Percentiles rank a stretch among this genome's conserved stretches.
Conservation (phyloP, 108 stramenopile genomes). For the Parmales sp. region DNA sequence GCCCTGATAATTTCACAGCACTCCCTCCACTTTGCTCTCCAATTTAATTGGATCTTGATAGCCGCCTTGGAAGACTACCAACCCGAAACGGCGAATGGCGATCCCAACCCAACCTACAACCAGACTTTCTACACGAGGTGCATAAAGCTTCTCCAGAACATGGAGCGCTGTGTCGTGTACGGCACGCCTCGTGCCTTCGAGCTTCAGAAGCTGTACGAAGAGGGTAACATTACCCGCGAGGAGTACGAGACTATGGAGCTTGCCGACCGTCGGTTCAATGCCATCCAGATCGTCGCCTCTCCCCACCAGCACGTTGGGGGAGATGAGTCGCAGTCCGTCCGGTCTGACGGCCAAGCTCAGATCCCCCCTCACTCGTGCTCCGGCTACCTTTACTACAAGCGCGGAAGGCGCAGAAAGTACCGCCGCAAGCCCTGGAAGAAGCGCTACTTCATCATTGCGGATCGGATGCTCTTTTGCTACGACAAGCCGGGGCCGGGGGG, state of each 20-base stretch:
- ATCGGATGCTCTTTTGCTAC: constrained; percentile 89
- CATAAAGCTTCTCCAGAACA: constrained; percentile 77
- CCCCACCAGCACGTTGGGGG: constrained; percentile 31
- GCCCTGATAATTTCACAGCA: constrained; percentile 90
- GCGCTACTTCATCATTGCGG: constrained; percentile 83
- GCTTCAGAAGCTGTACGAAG: constrained; percentile 76
- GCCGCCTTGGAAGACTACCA: constrained; percentile 97
- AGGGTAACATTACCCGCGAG: constrained; percentile 67
- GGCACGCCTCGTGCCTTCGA: constrained; percentile 57
- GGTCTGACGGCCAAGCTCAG: background rate
- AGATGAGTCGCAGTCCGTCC: constrained; percentile 21
- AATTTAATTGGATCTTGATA: constrained; percentile 92
- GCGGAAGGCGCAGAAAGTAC: constrained; percentile 49
- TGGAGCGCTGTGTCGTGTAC: constrained; percentile 88
- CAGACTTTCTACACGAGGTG: constrained; percentile 80
- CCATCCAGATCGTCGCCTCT: constrained; percentile 61
- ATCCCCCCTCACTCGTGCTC: constrained; percentile 34
- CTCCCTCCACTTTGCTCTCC: constrained; percentile 91
- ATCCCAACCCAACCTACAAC: constrained; percentile 70
- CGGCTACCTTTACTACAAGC: constrained; percentile 67
- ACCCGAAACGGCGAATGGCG: constrained; percentile 78
- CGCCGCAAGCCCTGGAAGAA: constrained; percentile 75
- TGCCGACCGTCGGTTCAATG: constrained; percentile 84
- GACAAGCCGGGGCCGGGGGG: constrained; percentile 29
- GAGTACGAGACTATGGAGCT: constrained; percentile 77